These are phyloP conservation scores for Ulmus americana DNA, from an alignment of 331 rosid species.

Conservation along the genomic window DNA sequence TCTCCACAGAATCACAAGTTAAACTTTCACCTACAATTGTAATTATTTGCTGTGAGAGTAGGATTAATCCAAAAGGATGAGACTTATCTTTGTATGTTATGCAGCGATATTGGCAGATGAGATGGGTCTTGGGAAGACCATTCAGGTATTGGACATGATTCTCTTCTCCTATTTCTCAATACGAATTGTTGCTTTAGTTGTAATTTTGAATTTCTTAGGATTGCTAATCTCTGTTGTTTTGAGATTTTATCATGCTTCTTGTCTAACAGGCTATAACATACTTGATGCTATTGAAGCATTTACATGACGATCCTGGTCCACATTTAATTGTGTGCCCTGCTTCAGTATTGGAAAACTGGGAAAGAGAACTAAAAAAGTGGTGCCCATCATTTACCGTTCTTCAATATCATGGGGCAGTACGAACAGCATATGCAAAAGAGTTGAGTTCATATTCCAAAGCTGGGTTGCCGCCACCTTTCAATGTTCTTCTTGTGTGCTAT, in stretches of 20 bases:
- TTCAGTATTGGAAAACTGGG: conserved; percentile 98
- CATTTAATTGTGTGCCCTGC: conserved; percentile 98
- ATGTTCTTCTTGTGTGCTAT: conserved; percentile 93
- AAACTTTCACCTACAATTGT: not conserved
- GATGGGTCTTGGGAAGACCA: conserved; percentile 96
- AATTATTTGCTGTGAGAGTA: not conserved
- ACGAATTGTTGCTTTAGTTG: conserved; percentile 5
- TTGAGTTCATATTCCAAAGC: conserved; percentile 73
- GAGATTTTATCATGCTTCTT: conserved; percentile 24
- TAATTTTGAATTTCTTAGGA: not conserved
- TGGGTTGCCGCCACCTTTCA: conserved; percentile 80
- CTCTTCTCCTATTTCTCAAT: conserved; percentile 11
- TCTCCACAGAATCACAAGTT: not conserved
- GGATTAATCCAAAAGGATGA: conserved; percentile 11
- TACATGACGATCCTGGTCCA: conserved; percentile 85
- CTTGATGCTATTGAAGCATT: conserved; percentile 65
- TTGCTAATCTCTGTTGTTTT: conserved; percentile 2
- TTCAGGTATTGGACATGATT: conserved; percentile 54
- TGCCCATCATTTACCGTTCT: conserved; percentile 81
- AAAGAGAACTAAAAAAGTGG: conserved; percentile 87
- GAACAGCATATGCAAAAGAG: conserved; percentile 70
- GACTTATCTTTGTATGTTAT: conserved; percentile 21
- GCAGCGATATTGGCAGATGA: conserved; percentile 97
- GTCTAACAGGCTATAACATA: conserved; percentile 77
- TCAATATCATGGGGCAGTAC: conserved; percentile 76